Percentiles rank a stretch among this genome's conserved stretches.
Evolutionary conservation across 1,139 yeast genomes (phyloP).

Genomic region (Saccharomyces hybrid): DNA sequence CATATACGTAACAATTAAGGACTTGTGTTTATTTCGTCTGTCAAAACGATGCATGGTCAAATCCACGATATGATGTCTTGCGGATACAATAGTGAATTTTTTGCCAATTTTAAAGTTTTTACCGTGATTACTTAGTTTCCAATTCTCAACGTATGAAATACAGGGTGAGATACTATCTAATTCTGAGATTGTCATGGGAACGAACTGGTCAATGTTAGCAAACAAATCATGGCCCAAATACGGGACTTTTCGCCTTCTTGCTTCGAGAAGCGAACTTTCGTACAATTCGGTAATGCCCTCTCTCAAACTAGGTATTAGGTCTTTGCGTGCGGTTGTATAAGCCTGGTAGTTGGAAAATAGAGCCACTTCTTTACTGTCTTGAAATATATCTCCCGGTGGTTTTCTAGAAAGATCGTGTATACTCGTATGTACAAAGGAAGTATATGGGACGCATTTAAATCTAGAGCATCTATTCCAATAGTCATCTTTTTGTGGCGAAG

Average conservation of each 20-base stretch:
- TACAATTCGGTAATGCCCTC: constrained; percentile 10
- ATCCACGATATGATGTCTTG: constrained; percentile 29
- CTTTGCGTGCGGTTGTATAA: not conserved
- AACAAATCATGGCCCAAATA: constrained; percentile 22
- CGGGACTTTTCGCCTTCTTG: constrained; percentile 7
- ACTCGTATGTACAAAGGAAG: not conserved
- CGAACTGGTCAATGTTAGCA: constrained; percentile 14
- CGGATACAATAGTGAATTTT: constrained; percentile 20
- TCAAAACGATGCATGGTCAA: constrained; percentile 23
- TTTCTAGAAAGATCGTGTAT: constrained; percentile 3
- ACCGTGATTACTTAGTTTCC: constrained; percentile 5
- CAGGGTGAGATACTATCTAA: constrained; percentile 22
- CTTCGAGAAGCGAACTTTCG: not conserved
- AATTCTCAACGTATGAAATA: constrained; percentile 15
- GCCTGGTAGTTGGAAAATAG: constrained; percentile 4
- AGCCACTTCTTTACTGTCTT: constrained; percentile 9
- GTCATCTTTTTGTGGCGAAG: not conserved
- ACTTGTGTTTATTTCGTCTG: constrained; percentile 4
- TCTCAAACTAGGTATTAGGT: constrained; percentile 6
- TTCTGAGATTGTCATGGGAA: constrained; percentile 16
- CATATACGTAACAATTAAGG: constrained; percentile 13
- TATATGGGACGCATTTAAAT: not conserved
- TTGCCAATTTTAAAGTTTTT: constrained; percentile 6
- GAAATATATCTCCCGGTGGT: constrained; percentile 2
- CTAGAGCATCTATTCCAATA: not conserved